Evolutionary conservation across 2,329 filamentous ascomycete species (phyloP).

Genomic region (Fusarium temperatum): DNA sequence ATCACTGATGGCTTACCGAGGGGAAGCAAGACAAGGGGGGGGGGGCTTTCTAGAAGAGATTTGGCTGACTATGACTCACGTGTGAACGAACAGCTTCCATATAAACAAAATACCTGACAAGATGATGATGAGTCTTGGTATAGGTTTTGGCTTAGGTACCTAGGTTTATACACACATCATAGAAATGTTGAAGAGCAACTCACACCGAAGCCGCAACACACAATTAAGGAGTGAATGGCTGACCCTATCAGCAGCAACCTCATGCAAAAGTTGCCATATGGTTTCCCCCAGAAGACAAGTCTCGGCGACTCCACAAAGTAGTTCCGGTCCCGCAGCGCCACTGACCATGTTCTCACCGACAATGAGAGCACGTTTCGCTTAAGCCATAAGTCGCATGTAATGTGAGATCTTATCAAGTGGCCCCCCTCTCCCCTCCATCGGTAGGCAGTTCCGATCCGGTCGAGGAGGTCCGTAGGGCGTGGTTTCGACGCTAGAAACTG

Average conservation of each 20-base stretch:
- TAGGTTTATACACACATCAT: neutral
- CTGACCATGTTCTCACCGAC: neutral
- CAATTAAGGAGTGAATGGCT: neutral
- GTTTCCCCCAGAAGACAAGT: neutral
- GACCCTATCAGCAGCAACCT: neutral
- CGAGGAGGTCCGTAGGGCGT: slow-evolving; percentile 12
- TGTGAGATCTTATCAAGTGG: neutral
- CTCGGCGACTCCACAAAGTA: slow-evolving; percentile 2
- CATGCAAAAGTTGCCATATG: neutral
- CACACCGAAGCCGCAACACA: neutral
- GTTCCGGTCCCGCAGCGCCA: slow-evolving; percentile 29
- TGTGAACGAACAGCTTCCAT: neutral
- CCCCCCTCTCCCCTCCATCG: slow-evolving; percentile 6
- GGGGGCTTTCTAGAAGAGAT: neutral
- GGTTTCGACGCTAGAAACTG: slow-evolving; percentile 15
- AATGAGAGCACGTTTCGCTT: neutral
- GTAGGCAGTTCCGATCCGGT: slow-evolving; percentile 26
- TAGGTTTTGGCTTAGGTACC: neutral
- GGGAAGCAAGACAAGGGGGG: neutral
- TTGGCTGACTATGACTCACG: neutral
- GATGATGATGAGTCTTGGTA: neutral
- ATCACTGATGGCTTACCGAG: neutral
- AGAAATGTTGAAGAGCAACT: neutral
- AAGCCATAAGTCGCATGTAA: neutral
- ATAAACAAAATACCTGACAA: neutral